Conservation (phyloP, 2,329 filamentous ascomycete species). For the Talaromyces albobiverticillius region DNA sequence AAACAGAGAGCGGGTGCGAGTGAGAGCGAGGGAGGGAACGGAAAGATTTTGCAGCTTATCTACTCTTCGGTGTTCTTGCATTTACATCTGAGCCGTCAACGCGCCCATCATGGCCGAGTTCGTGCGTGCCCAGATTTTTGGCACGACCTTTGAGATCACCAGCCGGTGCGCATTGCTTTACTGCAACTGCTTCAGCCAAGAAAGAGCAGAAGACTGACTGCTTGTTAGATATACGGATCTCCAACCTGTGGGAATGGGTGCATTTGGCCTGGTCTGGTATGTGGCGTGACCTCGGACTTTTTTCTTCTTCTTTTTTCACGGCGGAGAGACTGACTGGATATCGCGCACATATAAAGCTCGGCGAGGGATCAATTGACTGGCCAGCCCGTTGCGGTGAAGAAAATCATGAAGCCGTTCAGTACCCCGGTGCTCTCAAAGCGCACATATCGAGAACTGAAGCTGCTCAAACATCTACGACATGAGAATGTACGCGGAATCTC, state of each 20-base stretch:
- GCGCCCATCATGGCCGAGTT: conserved; percentile 87
- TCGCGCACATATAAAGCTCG: conserved; percentile 62
- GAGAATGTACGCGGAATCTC: conserved; percentile 71
- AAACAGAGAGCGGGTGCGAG: neutral
- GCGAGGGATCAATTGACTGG: conserved; percentile 96
- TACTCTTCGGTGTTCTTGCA: neutral
- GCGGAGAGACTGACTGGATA: conserved; percentile 19
- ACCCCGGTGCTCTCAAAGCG: conserved; percentile 97
- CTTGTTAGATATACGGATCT: conserved; percentile 83
- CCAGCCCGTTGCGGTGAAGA: conserved; percentile 97
- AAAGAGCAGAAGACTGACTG: conserved; percentile 17
- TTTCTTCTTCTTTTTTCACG: neutral
- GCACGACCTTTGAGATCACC: conserved; percentile 99
- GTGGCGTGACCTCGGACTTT: conserved; percentile 25
- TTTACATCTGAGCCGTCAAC: neutral
- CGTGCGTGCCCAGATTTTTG: conserved; percentile 98
- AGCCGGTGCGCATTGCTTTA: conserved; percentile 66
- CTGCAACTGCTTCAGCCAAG: neutral
- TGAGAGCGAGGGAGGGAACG: too few relatives aligned
- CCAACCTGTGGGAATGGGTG: conserved; percentile 98
- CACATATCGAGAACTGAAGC: conserved; percentile 95
- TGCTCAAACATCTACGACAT: conserved; percentile 91
- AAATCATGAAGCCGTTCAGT: conserved; percentile 99
- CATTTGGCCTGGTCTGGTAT: conserved; percentile 97
- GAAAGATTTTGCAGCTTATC: too few relatives aligned